Percentiles rank a stretch among this genome's conserved stretches.
phyloP scores from a whole-genome alignment of 2,329 filamentous ascomycete genomes.

The Aspergillus pseudotamarii region DNA sequence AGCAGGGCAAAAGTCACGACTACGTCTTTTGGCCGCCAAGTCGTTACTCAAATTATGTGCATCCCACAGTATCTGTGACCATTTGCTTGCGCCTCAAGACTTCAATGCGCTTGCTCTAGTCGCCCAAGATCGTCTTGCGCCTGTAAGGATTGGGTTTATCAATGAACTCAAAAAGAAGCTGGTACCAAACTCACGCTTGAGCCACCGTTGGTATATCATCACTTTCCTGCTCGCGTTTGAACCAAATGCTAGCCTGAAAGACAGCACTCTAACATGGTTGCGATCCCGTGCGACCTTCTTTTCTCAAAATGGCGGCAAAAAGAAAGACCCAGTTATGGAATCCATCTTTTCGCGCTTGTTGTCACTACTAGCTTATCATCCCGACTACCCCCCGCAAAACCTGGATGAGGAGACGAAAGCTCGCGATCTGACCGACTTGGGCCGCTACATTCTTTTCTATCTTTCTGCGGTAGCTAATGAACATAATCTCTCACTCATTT shows the following conservation, averaged over 20 bases:
- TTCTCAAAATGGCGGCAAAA: slow-evolving; percentile 44
- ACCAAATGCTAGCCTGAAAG: slow-evolving; percentile 72
- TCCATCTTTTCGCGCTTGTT: slow-evolving; percentile 78
- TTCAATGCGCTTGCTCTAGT: slow-evolving; percentile 84
- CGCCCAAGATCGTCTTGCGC: slow-evolving; percentile 73
- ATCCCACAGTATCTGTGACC: slow-evolving; percentile 71
- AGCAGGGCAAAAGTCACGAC: slow-evolving; percentile 73
- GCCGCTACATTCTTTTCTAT: slow-evolving; percentile 88
- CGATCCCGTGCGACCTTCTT: slow-evolving; percentile 75
- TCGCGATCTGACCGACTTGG: slow-evolving; percentile 73
- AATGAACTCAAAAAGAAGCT: slow-evolving; percentile 77
- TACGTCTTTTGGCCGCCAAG: slow-evolving; percentile 80
- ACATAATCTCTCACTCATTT: slow-evolving; percentile 84
- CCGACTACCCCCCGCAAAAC: slow-evolving; percentile 67
- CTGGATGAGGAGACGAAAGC: slow-evolving; percentile 49
- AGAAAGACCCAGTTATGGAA: slow-evolving; percentile 68
- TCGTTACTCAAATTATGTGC: slow-evolving; percentile 82
- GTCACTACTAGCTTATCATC: slow-evolving; percentile 88
- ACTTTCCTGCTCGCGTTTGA: slow-evolving; percentile 92
- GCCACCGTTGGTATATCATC: slow-evolving; percentile 84
- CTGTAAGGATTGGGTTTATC: slow-evolving; percentile 78
- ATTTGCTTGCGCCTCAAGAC: slow-evolving; percentile 68
- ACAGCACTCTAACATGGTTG: slow-evolving; percentile 83
- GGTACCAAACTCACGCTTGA: slow-evolving; percentile 65
- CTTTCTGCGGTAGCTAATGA: slow-evolving; percentile 79